Evolutionary conservation across 768 basidiomycete species (phyloP), one percentile per base, ranked within the genome.

Genomic region (Agrocybe praecox): DNA sequence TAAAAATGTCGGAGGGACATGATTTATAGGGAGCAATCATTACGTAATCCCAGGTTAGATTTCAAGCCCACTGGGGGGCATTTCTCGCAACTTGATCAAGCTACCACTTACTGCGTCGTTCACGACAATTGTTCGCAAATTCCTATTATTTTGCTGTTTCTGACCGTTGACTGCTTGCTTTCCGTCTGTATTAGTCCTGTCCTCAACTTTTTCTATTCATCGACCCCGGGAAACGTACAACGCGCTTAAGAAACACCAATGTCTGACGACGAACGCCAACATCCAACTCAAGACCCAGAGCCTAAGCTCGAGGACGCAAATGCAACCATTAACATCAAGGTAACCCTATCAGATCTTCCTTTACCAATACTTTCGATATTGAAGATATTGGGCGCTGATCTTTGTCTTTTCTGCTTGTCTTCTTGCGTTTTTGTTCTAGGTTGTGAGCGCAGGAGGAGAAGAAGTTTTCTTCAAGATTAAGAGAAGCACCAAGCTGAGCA

Each of bases 401-500:
- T 29, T 29, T 29, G 26, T 29, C 26, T 29, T 29, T 29, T 29
- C n/a, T 14, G 18, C 17, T 26, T 52, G 17, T 57, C 15, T 12
- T 50, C 43, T 43, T 46, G 47, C 56, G 49, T 52, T 53, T 23
- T 47, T 63, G 55, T 44, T 55, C 34, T 62, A 94, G 92, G 92
- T 94, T 47, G 83, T 88, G 45, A 87, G 83, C 62, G 80, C 89
- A 34, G 70, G 76, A 12, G 92, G 92, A 55, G 92, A 95, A 32
- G 94, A 96, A 70, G 92, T 96, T 23, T 96, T 90, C 75, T 97
- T 97, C 83, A 96, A 97, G 82, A 96, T 97, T 76, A 97, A 96
- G 77, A 85, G 89, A 67, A 90, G 83, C 73, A 96, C 94, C 44
- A 94, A 90, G 78, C 75, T 97, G 64, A 90, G 86, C 80, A 97